These are phyloP conservation scores for Lentinula raphanica DNA, from an alignment of 768 basidiomycete species.

Conservation along the genomic window DNA sequence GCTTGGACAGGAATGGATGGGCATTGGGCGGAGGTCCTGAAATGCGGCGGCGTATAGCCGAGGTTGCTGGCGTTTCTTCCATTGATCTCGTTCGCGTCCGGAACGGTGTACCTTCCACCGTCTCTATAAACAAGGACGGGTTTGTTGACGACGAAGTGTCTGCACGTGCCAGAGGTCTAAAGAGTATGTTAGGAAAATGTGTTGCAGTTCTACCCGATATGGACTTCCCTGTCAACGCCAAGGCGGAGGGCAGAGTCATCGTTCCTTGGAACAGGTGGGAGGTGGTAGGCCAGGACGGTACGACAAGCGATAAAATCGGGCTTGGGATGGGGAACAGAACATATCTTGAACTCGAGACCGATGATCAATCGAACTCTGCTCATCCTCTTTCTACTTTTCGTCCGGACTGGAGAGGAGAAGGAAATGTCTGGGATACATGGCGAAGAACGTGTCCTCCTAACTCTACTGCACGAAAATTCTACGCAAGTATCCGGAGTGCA, in stretches of 20 bases:
- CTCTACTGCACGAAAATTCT: conserved; percentile 77
- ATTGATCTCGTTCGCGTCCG: conserved; percentile 83
- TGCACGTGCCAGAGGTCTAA: conserved; percentile 74
- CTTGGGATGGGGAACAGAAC: background rate
- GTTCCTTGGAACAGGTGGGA: conserved; percentile 76
- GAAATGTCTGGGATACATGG: conserved; percentile 92
- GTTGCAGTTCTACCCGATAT: conserved; percentile 75
- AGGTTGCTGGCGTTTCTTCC: conserved; percentile 49
- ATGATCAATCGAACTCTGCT: background rate
- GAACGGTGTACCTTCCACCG: conserved; percentile 52
- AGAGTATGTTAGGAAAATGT: conserved; percentile 52
- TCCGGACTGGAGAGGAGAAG: conserved; percentile 81
- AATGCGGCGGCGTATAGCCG: conserved; percentile 6
- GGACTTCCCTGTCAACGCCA: conserved; percentile 91
- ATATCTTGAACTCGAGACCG: background rate
- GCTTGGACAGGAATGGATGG: background rate
- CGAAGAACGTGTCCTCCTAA: conserved; percentile 84
- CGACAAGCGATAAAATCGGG: background rate
- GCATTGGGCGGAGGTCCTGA: background rate
- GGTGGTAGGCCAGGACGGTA: background rate
- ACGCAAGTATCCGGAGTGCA: conserved; percentile 63
- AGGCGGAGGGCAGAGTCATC: conserved; percentile 89
- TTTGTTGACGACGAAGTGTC: conserved; percentile 66
- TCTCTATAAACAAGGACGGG: conserved; percentile 50
- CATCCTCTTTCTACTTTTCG: conserved; percentile 39